Evolutionary conservation across 352 stramenopile species (phyloP), one percentile per base, ranked within the genome.

Genomic region (Phytopythium aichiense): DNA sequence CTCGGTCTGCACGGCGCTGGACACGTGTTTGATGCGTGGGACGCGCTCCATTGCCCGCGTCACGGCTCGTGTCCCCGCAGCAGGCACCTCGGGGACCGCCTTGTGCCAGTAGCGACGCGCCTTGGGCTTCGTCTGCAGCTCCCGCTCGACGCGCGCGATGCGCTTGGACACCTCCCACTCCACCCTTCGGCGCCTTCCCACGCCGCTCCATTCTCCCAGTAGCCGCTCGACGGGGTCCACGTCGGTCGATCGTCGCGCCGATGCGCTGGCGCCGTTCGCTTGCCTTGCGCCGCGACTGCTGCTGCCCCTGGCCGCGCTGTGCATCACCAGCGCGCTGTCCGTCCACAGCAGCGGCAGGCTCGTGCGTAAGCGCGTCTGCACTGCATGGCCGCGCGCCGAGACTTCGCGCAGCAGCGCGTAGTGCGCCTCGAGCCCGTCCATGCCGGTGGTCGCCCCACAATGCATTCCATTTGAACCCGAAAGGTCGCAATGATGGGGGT

Each of bases 151-250:
- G 6, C 83, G 79, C 2, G 83, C 83, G 48, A 90, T 90, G 7
- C 83, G 74, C 60, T 77, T 76, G 46, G 83, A 66, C 30, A 92
- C 79, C 67, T 92, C 83, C 83, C 80, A 92, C 55, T 89, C 78
- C 55, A 92, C 66, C 54, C 53, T 71, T 60, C 52, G 62, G 50
- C 58, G 68, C 60, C 25, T 61, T 7, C 23, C 22, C 15, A 7
- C 28, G 37, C 22, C 58, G 59, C 55, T 71, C 59, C 61, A 68
- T 30, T 62, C 45, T 13, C 52, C 16, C 12, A 51, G 18, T 9
- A 46, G 12, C 16, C 42, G 20, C 22, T 46, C 25, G 38, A 51
- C n/a, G 11, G 38, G 28, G 38, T 37, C 22, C 6, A 38, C 12
- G 25, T 22, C 28, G 28, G 28, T 23, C 15, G 11, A 7, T 23